phyloP scores from a whole-genome alignment of 108 stramenopile genomes.

The Phaeodactylum tricornutum region DNA sequence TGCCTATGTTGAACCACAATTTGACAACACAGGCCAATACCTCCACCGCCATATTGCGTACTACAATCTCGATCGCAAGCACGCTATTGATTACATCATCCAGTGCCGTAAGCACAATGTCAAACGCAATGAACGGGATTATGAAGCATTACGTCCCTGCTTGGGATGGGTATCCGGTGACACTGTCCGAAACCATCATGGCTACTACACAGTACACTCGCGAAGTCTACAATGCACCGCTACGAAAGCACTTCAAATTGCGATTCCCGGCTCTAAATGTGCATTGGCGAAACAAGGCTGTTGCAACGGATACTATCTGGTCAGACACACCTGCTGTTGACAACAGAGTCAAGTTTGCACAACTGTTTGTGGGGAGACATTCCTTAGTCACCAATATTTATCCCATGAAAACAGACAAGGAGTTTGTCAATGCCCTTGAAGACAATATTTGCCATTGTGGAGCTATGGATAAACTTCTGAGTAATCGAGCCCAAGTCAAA shows the following conservation, averaged over 20 bases:
- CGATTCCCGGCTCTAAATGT: slow-evolving; percentile 16
- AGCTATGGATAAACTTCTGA: not conserved
- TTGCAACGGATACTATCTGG: slow-evolving; percentile 20
- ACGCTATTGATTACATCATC: too few relatives aligned
- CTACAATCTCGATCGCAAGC: too few relatives aligned
- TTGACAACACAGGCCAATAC: too few relatives aligned
- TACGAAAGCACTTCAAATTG: slow-evolving; percentile 1
- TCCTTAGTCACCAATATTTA: slow-evolving; percentile 4
- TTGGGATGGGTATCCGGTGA: slow-evolving; percentile 8
- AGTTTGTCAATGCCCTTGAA: slow-evolving; percentile 11
- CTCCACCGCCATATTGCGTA: too few relatives aligned
- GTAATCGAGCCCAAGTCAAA: slow-evolving; percentile 4
- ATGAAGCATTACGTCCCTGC: slow-evolving; percentile 3
- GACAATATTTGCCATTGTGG: slow-evolving; percentile 22
- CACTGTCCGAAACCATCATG: slow-evolving; percentile 1
- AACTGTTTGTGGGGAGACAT: slow-evolving; percentile 6
- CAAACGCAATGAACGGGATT: too few relatives aligned
- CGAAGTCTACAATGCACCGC: not conserved
- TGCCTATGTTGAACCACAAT: too few relatives aligned
- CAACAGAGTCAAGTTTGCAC: slow-evolving; percentile 5
- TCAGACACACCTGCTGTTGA: slow-evolving; percentile 15
- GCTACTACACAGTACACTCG: slow-evolving; percentile 11
- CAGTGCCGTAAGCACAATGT: too few relatives aligned
- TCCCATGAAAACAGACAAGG: slow-evolving; percentile 4
- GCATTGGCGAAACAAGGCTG: slow-evolving; percentile 7